These are phyloP conservation scores for Adansonia grandidieri DNA, from an alignment of 441 rosid genomes.

Conservation along the genomic window DNA sequence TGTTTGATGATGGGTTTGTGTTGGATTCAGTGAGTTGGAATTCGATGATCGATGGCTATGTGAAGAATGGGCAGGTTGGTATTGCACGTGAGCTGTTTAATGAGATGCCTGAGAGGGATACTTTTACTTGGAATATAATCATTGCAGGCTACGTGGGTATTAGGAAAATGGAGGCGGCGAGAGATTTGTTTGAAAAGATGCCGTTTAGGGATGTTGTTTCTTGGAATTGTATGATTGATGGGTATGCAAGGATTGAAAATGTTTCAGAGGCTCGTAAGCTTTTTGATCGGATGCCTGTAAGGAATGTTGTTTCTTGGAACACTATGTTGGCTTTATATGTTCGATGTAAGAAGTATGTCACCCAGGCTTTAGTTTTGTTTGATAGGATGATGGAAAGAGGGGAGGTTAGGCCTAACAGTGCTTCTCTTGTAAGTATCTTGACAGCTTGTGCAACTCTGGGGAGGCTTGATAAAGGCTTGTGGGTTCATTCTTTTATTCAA, in stretches of 20 bases:
- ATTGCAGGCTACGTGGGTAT: slow-evolving; percentile 41
- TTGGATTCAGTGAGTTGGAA: slow-evolving; percentile 63
- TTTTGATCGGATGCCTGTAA: slow-evolving; percentile 41
- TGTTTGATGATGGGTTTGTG: slow-evolving; percentile 57
- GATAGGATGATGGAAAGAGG: slow-evolving; percentile 37
- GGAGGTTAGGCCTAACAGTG: slow-evolving; percentile 46
- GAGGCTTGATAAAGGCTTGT: slow-evolving; percentile 41
- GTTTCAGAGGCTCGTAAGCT: slow-evolving; percentile 36
- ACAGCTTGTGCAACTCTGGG: slow-evolving; percentile 51
- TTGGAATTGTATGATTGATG: slow-evolving; percentile 53
- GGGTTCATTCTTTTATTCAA: slow-evolving; percentile 39
- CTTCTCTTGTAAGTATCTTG: slow-evolving; percentile 50
- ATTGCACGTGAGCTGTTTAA: slow-evolving; percentile 50
- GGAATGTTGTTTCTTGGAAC: slow-evolving; percentile 52
- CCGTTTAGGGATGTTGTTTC: slow-evolving; percentile 40
- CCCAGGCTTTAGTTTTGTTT: slow-evolving; percentile 40
- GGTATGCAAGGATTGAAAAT: slow-evolving; percentile 39
- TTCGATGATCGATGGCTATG: slow-evolving; percentile 55
- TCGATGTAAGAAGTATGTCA: slow-evolving; percentile 39
- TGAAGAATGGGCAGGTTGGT: slow-evolving; percentile 44
- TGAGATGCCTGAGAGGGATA: slow-evolving; percentile 54
- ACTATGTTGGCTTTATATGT: slow-evolving; percentile 53
- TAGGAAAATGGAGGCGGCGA: slow-evolving; percentile 39
- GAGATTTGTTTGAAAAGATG: slow-evolving; percentile 37
- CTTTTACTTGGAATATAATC: slow-evolving; percentile 59